phyloP scores from a whole-genome alignment of 805 yeast species.

The Zygoascus biomembranicola region DNA sequence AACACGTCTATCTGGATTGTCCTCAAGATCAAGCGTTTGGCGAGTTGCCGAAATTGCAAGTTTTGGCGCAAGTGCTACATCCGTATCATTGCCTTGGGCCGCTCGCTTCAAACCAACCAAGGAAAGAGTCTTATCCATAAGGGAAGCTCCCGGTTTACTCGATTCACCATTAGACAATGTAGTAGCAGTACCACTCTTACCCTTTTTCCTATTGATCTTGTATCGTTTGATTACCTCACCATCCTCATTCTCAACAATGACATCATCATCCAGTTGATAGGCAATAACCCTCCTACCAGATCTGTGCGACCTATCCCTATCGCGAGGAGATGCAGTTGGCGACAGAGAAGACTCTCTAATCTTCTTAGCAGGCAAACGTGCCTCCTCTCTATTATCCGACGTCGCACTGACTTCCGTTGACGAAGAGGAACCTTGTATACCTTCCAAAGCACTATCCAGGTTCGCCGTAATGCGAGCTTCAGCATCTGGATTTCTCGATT shows the following conservation, averaged over 20 bases:
- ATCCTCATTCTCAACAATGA: slow-evolving; percentile 81
- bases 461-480: slow-evolving; percentile 6
- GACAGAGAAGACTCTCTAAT: not conserved
- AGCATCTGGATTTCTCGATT: slow-evolving; percentile 19
- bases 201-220: slow-evolving; percentile 51
- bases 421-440: not conserved
- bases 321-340: not conserved
- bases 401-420: not conserved
- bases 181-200: slow-evolving; percentile 2
- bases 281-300: slow-evolving; percentile 44
- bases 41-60: not conserved
- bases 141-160: not conserved
- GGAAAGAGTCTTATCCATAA: slow-evolving; percentile 39
- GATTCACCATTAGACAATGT: slow-evolving; percentile 1
- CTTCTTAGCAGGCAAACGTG: not conserved
- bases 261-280: slow-evolving; percentile 66
- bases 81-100: not conserved
- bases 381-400: not conserved
- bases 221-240: slow-evolving; percentile 88
- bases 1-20: slow-evolving; percentile 9
- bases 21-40: slow-evolving; percentile 18
- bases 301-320: not conserved
- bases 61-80: not conserved
- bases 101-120: slow-evolving; percentile 43
- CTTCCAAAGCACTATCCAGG: not conserved